Evolutionary conservation across 2,329 filamentous ascomycete species (phyloP).

Genomic region (Fusarium newnesense): DNA sequence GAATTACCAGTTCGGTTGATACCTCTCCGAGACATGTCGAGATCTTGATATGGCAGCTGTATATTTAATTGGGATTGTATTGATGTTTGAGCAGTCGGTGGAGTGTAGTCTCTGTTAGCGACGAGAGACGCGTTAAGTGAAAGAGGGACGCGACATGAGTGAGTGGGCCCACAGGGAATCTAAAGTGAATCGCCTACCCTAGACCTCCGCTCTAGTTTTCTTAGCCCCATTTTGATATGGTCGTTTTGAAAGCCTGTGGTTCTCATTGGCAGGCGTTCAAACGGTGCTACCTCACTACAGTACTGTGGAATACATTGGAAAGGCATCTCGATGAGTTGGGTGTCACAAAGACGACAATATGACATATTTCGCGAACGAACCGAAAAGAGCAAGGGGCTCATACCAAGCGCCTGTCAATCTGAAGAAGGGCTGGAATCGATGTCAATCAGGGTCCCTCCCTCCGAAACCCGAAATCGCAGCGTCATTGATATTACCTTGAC

Average conservation of each 20-base stretch:
- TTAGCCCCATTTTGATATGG: neutral
- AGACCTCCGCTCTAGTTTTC: rapidly evolving
- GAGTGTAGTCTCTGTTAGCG: neutral
- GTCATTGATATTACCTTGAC: slow-evolving; percentile 25
- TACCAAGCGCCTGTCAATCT: slow-evolving; percentile 15
- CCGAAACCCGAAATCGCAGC: neutral
- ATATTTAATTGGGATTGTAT: slow-evolving; percentile 10
- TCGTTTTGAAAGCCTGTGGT: neutral
- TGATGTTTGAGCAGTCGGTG: slow-evolving; percentile 1
- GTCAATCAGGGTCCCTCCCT: slow-evolving; percentile 33
- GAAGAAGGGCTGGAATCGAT: neutral
- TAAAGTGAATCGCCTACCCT: neutral
- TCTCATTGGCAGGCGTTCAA: neutral
- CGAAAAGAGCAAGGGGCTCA: slow-evolving; percentile 2
- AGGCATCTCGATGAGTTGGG: neutral
- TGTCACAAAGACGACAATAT: neutral
- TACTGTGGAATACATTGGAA: neutral
- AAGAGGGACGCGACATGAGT: neutral
- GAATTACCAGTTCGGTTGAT: slow-evolving; percentile 42
- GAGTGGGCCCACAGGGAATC: neutral
- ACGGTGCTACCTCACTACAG: too few species aligned
- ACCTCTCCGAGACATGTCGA: slow-evolving; percentile 49
- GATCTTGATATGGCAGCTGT: neutral
- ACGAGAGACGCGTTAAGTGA: slow-evolving; percentile 31
- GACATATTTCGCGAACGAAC: neutral